Conservation (phyloP, 148 eudicot genomes). For the Gaultheria prostrata region DNA sequence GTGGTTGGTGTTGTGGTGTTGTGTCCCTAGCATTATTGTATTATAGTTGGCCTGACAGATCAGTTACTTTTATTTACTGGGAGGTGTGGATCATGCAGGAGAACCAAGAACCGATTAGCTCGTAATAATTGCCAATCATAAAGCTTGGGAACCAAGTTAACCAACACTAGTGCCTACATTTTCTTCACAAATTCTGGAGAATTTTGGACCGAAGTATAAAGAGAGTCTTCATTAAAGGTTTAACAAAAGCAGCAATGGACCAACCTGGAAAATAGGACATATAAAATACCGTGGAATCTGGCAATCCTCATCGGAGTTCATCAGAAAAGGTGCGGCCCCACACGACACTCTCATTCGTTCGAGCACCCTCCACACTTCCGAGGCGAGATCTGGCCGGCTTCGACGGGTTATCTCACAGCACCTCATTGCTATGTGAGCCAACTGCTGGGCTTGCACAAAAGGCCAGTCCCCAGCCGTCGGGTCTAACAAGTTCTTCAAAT, state of each 20-base stretch:
- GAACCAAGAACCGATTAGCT: background rate
- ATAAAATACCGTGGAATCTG: slow-evolving; percentile 56
- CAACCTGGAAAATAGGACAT: slow-evolving; percentile 91
- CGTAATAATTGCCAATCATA: background rate
- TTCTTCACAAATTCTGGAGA: background rate
- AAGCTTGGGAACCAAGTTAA: background rate
- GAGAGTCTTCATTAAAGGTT: background rate
- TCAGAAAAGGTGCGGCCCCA: slow-evolving; percentile 37
- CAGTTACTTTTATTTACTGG: background rate
- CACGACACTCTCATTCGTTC: slow-evolving; percentile 65
- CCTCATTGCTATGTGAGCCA: slow-evolving; percentile 65
- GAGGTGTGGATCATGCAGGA: background rate
- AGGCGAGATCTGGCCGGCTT: slow-evolving; percentile 62
- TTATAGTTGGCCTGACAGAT: background rate
- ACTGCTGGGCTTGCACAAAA: slow-evolving; percentile 58
- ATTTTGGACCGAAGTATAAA: background rate
- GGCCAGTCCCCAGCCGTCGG: slow-evolving; percentile 97
- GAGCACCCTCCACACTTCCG: slow-evolving; percentile 72
- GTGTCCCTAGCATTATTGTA: too few relatives aligned
- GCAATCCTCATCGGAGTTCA: slow-evolving; percentile 30
- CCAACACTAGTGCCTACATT: background rate
- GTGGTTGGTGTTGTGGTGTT: too few relatives aligned
- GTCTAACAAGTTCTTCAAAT: slow-evolving; percentile 55
- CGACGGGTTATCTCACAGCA: slow-evolving; percentile 55
- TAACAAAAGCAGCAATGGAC: background rate